Evolutionary conservation across 208 protist species (phyloP).

Genomic region (Acanthamoeba triangularis): DNA sequence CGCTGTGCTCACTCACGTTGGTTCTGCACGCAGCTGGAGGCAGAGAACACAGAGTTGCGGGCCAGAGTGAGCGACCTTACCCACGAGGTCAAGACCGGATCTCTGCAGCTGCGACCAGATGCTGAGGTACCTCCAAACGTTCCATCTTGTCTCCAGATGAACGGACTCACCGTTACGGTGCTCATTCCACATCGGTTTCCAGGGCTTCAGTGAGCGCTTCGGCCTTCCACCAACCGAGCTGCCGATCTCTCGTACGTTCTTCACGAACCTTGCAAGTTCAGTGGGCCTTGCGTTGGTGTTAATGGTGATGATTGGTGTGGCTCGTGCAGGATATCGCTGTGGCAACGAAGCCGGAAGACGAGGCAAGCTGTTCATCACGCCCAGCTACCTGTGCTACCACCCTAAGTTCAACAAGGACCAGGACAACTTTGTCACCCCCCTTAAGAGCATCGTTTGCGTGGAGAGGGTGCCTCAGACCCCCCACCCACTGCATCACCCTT

Average conservation of each 20-base stretch:
- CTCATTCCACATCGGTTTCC: not conserved
- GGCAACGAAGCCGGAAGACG: not conserved
- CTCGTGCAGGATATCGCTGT: not conserved
- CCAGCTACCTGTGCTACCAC: slow-evolving; percentile 1
- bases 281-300: not conserved
- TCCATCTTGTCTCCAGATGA: not conserved
- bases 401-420: slow-evolving; percentile 2
- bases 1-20: not conserved
- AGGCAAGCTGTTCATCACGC: not conserved
- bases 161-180: no score
- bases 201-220: not conserved
- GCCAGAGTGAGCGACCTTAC: not conserved
- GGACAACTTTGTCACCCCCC: not conserved
- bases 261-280: no score
- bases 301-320: not conserved
- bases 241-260: not conserved
- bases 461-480: not conserved
- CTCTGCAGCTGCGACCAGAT: not conserved
- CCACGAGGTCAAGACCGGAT: not conserved
- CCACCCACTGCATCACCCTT: not conserved
- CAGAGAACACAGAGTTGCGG: not conserved
- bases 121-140: not conserved
- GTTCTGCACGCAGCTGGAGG: not conserved
- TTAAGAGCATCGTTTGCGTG: not conserved
- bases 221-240: not conserved